Conservation (phyloP, 2,329 filamentous ascomycete genomes). For the Sporothrix humicola region DNA sequence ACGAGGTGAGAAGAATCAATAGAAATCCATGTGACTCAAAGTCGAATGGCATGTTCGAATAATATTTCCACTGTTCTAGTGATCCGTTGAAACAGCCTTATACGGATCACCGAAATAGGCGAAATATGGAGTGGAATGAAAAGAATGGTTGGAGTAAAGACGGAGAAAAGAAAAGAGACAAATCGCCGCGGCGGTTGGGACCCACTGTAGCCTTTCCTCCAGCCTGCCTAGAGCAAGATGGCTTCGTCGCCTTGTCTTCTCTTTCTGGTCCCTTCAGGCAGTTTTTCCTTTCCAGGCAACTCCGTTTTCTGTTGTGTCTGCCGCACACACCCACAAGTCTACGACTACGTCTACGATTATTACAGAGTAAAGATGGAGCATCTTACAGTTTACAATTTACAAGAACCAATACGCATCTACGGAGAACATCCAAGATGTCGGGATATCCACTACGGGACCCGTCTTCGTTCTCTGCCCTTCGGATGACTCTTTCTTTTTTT, state of each 20-base stretch:
- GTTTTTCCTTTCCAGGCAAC: not conserved
- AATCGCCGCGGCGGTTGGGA: not conserved
- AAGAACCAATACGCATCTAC: not conserved
- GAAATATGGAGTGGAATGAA: not conserved
- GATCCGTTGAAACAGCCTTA: too few species aligned
- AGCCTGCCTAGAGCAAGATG: not conserved
- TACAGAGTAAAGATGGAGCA: not conserved
- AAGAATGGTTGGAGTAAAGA: not conserved
- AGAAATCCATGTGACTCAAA: not conserved
- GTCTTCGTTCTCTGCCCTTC: not conserved
- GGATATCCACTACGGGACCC: not conserved
- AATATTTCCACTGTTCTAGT: too few species aligned
- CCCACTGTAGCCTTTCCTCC: constrained; percentile 1
- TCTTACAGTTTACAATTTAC: not conserved
- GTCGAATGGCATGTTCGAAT: too few species aligned
- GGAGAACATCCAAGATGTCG: not conserved
- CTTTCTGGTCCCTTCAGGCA: not conserved
- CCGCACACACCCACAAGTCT: not conserved
- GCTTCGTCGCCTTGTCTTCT: not conserved
- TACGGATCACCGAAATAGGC: constrained; percentile 2
- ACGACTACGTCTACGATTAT: not conserved
- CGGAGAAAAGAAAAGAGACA: not conserved
- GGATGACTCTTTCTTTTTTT: not conserved
- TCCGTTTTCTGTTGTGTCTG: not conserved
- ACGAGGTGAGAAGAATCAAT: not conserved